Evolutionary conservation across 345 rosid genomes (phyloP), one percentile per base, ranked within the genome.

Genomic region (Fremontodendron californicum): DNA sequence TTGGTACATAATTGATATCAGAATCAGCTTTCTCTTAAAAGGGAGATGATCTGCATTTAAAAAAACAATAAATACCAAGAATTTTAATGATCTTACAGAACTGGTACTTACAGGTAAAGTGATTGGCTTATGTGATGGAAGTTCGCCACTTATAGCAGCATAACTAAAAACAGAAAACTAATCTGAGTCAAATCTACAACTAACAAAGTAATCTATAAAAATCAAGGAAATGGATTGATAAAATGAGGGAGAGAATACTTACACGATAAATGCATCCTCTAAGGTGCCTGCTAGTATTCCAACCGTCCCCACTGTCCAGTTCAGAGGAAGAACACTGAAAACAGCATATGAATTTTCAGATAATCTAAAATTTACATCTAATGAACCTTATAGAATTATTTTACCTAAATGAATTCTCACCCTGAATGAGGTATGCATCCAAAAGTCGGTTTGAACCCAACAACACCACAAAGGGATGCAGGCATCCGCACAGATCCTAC

Each of bases 401-500:
- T 51, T 71, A 27, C 39, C 40, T 35, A 51, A 49, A 71, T 0
- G 9, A 40, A 62, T 54, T 77, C 84, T 71, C 75, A 88, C 96
- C 96, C 93, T 4, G 85, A 55, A 73, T 81, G 89, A 52, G 96
- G 87, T n/a, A 88, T 54, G 23, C 92, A 86, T 2, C 89, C 86
- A 29, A 88, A 91, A 2, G 96, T 90, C 37, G 96, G 96, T 76
- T 90, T 91, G 73, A 91, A 80, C 54, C 96, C 96, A 78, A 88
- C 85, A 63, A 90, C 89, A 35, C 96, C 96, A 76, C 96, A 90
- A 31, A 91, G 92, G 74, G 96, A 86, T 31, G 92, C 96, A 52
- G 96, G 93, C 88, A 88, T 81, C 78, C 93, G 82, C 11, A 91
- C 96, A 4, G 96, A 91, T n/a, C 96, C 96, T 91, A 75, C 16